A percentile compares a stretch with the other conserved stretches of the same genome.
These are phyloP conservation scores for Aspergillus sclerotiicarbonarius DNA, from an alignment of 495 filamentous ascomycete species.

Conservation along the genomic window DNA sequence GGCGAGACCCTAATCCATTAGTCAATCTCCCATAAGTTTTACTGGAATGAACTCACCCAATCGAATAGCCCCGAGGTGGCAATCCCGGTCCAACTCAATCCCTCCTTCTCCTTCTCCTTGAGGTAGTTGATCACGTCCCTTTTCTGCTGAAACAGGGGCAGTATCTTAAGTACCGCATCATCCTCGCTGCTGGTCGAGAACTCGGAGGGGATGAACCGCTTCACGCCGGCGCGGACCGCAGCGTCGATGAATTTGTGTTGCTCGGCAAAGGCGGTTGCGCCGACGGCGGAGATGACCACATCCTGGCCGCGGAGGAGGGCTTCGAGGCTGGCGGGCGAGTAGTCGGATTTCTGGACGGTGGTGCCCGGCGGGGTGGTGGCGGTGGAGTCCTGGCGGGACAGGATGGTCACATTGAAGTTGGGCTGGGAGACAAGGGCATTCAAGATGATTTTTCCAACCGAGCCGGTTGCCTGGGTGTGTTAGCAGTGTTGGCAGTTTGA, in stretches of 20 bases:
- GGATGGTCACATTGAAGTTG: slow-evolving; percentile 32
- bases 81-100: slow-evolving; percentile 49
- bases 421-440: not conserved
- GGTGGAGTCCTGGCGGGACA: slow-evolving; percentile 30
- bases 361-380: slow-evolving; percentile 4
- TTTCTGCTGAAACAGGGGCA: slow-evolving; percentile 47
- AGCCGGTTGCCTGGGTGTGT: not conserved
- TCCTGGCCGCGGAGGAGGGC: slow-evolving; percentile 32
- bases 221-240: slow-evolving; percentile 49
- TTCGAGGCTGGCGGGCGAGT: slow-evolving; percentile 23
- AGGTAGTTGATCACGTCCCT: slow-evolving; percentile 45
- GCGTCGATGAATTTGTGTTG: slow-evolving; percentile 52
- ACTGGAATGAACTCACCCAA: slow-evolving; percentile 30
- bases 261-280: slow-evolving; percentile 18
- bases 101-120: slow-evolving; percentile 35
- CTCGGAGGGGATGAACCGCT: slow-evolving; percentile 53
- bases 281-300: slow-evolving; percentile 37
- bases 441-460: not conserved
- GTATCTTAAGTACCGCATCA: slow-evolving; percentile 31
- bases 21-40: not conserved
- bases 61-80: slow-evolving; percentile 52
- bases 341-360: slow-evolving; percentile 22
- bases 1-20: slow-evolving; percentile 28
- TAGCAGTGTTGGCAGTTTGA: not conserved
- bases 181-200: slow-evolving; percentile 25